Conservation (phyloP, 2,329 filamentous ascomycete species). For the Fusarium nodosum region DNA sequence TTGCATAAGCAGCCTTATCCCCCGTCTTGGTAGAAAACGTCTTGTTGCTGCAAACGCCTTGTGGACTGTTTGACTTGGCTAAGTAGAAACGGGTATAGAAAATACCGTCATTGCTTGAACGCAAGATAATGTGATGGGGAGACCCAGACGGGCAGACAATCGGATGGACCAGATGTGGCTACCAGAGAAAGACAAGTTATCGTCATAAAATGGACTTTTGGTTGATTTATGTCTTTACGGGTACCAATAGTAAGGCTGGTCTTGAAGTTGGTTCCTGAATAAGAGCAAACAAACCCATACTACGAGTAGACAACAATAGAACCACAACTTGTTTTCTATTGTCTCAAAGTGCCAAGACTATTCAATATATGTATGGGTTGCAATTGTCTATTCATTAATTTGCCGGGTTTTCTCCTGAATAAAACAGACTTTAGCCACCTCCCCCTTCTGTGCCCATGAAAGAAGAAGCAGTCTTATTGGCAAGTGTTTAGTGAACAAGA, state of each 20-base stretch:
- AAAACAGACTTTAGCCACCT: slow-evolving; percentile 38
- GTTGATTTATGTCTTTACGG: slow-evolving; percentile 10
- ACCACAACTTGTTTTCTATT: slow-evolving; percentile 1
- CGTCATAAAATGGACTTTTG: neutral
- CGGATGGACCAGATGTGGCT: neutral
- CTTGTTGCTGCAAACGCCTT: slow-evolving; percentile 7
- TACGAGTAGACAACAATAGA: slow-evolving; percentile 14
- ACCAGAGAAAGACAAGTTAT: neutral
- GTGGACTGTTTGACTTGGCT: neutral
- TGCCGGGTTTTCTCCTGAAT: slow-evolving; percentile 16
- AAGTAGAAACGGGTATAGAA: neutral
- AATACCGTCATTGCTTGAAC: neutral
- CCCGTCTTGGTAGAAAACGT: slow-evolving; percentile 2
- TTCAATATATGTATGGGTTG: neutral
- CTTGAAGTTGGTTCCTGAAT: neutral
- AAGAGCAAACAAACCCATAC: neutral
- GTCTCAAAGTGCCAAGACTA: slow-evolving; percentile 11
- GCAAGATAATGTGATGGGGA: neutral
- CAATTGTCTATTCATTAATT: slow-evolving; percentile 14
- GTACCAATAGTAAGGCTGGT: neutral
- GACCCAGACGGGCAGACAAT: neutral
- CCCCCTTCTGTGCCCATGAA: slow-evolving; percentile 7
- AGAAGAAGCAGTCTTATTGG: slow-evolving; percentile 17
- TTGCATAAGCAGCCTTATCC: slow-evolving; percentile 17
- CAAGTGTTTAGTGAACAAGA: neutral